Percentiles rank a stretch among this genome's conserved stretches.
Evolutionary conservation across 805 yeast species (phyloP).

Genomic region (Ogataea ganodermae): DNA sequence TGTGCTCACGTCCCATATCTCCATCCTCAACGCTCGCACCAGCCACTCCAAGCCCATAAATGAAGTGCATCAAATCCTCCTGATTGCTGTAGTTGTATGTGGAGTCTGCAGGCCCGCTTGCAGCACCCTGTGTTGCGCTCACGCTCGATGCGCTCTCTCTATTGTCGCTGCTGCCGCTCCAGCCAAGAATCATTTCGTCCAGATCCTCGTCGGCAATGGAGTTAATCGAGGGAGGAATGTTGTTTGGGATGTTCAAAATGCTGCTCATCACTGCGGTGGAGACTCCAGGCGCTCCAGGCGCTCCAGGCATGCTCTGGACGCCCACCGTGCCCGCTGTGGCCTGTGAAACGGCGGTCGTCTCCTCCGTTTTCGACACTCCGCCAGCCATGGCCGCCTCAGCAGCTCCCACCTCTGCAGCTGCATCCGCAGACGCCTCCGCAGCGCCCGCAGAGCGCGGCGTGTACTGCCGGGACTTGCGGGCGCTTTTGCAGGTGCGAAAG

Average conservation of each 20-base stretch:
- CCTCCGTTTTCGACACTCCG: neutral
- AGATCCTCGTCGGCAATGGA: slow-evolving; percentile 35
- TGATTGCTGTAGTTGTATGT: slow-evolving; percentile 31
- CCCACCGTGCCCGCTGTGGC: neutral
- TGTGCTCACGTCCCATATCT: neutral
- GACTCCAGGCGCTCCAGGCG: neutral
- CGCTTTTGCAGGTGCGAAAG: slow-evolving; percentile 59
- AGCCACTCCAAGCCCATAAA: slow-evolving; percentile 26
- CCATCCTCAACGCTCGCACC: neutral
- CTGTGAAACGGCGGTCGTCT: neutral
- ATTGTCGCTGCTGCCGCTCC: slow-evolving; percentile 2
- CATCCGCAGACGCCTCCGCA: neutral
- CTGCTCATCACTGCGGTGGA: slow-evolving; percentile 27
- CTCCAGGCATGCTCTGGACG: neutral
- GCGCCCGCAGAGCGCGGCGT: slow-evolving; percentile 16
- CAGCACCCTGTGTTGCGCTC: neutral
- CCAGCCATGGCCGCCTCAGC: neutral
- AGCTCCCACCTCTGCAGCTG: neutral
- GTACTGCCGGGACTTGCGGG: slow-evolving; percentile 52
- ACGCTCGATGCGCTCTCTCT: neutral
- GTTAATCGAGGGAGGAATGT: slow-evolving; percentile 42
- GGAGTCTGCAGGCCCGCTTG: slow-evolving; percentile 6
- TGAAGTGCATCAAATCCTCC: slow-evolving; percentile 30
- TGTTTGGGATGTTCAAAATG: slow-evolving; percentile 36
- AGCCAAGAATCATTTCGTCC: slow-evolving; percentile 15